phyloP scores from a whole-genome alignment of 2,329 filamentous ascomycete species.

The Fusarium agapanthi region DNA sequence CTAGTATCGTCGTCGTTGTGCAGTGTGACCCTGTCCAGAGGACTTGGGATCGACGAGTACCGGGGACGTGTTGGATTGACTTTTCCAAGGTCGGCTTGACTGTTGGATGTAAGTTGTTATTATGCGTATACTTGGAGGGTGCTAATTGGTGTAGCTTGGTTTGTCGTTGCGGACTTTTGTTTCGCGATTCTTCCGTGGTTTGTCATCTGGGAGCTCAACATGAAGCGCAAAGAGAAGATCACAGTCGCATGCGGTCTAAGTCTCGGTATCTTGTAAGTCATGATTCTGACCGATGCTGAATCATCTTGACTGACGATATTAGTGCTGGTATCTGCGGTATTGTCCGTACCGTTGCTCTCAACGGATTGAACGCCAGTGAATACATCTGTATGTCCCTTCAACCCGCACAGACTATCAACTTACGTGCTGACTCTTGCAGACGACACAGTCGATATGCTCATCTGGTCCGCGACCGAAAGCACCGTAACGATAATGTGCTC shows the following conservation, averaged over 20 bases:
- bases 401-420: too few species aligned
- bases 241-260: constrained; percentile 18
- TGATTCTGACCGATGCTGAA: fast-evolving
- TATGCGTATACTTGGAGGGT: fast-evolving
- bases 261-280: constrained; percentile 21
- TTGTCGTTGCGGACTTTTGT: constrained; percentile 19
- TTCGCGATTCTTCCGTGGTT: constrained; percentile 29
- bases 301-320: fast-evolving
- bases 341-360: constrained; percentile 15
- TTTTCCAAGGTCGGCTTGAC: constrained; percentile 29
- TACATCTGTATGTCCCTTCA: constrained; percentile 7
- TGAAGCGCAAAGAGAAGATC: constrained; percentile 30
- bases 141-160: not conserved
- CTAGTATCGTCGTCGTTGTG: constrained; percentile 1
- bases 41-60: constrained; percentile 15
- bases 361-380: constrained; percentile 8
- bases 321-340: constrained; percentile 24
- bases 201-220: constrained; percentile 27
- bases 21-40: constrained; percentile 17
- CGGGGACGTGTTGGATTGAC: constrained; percentile 20
- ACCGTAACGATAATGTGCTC: constrained; percentile 29
- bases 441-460: constrained; percentile 26
- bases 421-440: not conserved
- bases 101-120: constrained; percentile 5
- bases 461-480: constrained; percentile 29